Base-by-base conservation (phyloP, 2,329 filamentous ascomycete genomes). In the Xylaria sp. region DNA sequence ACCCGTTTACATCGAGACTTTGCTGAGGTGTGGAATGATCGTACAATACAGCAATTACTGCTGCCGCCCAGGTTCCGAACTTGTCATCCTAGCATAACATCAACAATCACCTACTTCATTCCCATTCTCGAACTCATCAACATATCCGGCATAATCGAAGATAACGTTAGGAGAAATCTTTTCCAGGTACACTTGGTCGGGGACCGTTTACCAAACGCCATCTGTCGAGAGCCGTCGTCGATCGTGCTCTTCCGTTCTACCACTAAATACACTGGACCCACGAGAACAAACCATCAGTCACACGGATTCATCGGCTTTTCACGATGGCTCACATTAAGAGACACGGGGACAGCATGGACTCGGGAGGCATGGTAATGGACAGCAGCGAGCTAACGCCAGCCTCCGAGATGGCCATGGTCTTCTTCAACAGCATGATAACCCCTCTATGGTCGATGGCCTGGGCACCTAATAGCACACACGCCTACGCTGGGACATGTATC, bases 401-500 rank as follows among this genome's bases (percentile, higher is more conserved):
- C 15, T 71, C 74, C 10, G 72, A 75, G 15, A 78, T 78, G 76
- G 72, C 74, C 41, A 78, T 78, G 76, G 73, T 75, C 5, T 76
- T 78, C 64, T 91, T 91, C 81, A 87, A 87, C 74, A 88, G 86
- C 72, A 82, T 84, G 66, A 88, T 88, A 56, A 92, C 90, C 0
- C 84, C 90, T 2, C 85, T 94, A 55, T 93, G 86, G 82, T 90
- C 92, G 18, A 79, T 81, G 37, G 80, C 84, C 62, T 98, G 94
- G 93, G 91, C 92, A 1, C 94, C 95, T 2, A 82, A 79, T 34
- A 90, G 83, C 51, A 83, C 86, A 7, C 93, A 92, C 75, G 83
- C 87, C 66, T 98, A 98, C 80, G 94, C 93, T 1, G 95, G 89
- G 60, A 97, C 94, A 23, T 97, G 95, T 84, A 92, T 98, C 79